phyloP scores from a whole-genome alignment of 2,329 filamentous ascomycete genomes.

The Trichoderma harzianum region DNA sequence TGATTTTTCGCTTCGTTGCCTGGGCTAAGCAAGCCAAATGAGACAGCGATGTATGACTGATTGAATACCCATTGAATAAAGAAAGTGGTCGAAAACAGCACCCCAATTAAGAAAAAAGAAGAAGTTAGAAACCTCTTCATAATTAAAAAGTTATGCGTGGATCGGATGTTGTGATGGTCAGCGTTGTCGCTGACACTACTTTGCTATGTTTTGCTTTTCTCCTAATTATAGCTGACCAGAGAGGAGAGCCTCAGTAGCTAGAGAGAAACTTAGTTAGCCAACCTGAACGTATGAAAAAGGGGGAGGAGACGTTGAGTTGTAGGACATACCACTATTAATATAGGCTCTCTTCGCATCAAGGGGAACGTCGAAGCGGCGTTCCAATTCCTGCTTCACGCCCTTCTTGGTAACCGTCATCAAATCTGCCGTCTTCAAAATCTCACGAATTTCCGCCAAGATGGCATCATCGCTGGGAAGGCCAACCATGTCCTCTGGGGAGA shows the following conservation, averaged over 20 bases:
- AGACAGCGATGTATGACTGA: neutral
- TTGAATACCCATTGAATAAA: neutral
- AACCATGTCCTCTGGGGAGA: conserved; percentile 64
- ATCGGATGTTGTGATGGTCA: neutral
- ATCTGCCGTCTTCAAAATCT: conserved; percentile 87
- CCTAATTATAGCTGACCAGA: conserved; percentile 65
- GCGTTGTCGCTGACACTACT: neutral
- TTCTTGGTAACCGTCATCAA: conserved; percentile 99
- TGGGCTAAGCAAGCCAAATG: neutral
- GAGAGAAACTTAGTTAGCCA: neutral
- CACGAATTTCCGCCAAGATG: conserved; percentile 86
- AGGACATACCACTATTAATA: conserved; percentile 79
- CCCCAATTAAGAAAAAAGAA: neutral
- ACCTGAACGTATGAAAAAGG: neutral
- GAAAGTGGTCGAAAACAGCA: neutral
- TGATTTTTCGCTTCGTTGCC: neutral
- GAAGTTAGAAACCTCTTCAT: neutral
- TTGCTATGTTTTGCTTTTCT: neutral
- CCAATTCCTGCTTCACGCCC: conserved; percentile 89
- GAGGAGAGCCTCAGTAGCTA: conserved; percentile 74
- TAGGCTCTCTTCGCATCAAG: conserved; percentile 87
- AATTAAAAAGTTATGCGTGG: neutral
- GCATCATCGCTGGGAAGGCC: conserved; percentile 85
- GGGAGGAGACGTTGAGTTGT: neutral
- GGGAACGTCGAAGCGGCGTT: conserved; percentile 81